Evolutionary conservation across 495 filamentous ascomycete genomes (phyloP).

Genomic region (Podospora bellae-mahoneyi): DNA sequence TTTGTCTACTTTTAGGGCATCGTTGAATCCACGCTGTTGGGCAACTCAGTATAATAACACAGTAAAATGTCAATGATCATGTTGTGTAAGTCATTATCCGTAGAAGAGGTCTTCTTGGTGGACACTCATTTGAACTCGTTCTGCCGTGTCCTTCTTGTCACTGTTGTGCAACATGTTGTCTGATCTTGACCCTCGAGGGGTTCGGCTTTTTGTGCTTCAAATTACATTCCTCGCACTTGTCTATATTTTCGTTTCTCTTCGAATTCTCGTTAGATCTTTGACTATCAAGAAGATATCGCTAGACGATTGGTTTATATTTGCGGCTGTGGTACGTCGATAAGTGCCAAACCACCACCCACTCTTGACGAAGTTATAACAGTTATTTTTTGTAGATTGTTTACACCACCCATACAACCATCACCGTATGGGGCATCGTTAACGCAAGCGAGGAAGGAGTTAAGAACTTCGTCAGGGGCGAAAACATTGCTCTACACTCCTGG

Average conservation of each 20-base stretch:
- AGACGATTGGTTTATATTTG: constrained; percentile 33
- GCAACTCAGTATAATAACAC: neutral
- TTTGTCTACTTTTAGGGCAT: neutral
- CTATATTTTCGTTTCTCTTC: constrained; percentile 24
- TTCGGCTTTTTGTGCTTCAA: constrained; percentile 25
- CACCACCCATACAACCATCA: constrained; percentile 19
- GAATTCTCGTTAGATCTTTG: constrained; percentile 25
- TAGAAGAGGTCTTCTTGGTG: neutral
- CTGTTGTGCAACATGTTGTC: neutral
- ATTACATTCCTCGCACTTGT: constrained; percentile 27
- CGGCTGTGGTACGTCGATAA: constrained; percentile 24
- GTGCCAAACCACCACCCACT: too few relatives aligned
- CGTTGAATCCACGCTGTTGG: neutral
- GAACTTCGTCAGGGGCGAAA: constrained; percentile 11
- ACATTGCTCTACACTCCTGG: constrained; percentile 25
- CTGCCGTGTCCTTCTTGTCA: neutral
- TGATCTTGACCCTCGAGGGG: constrained; percentile 26
- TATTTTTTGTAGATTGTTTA: constrained; percentile 18
- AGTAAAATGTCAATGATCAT: neutral
- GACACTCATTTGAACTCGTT: neutral
- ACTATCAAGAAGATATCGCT: constrained; percentile 21
- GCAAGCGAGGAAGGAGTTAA: constrained; percentile 1
- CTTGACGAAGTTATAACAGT: neutral
- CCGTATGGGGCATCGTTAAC: constrained; percentile 22
- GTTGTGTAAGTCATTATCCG: neutral